Conservation (phyloP, 805 yeast genomes). For the Starmerella ratchasimensis region DNA sequence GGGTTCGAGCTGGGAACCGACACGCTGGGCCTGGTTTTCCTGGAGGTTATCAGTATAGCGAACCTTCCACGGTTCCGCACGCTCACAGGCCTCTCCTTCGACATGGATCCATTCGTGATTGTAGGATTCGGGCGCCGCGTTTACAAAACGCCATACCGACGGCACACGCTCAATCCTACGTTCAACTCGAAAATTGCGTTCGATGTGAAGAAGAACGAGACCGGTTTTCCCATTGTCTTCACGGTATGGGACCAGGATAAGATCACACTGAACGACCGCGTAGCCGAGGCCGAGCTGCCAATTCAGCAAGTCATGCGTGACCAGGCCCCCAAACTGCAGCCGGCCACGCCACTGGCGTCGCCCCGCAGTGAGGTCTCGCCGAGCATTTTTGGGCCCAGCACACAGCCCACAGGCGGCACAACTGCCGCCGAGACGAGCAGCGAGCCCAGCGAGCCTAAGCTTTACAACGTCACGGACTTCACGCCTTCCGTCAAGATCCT, state of each 20-base stretch:
- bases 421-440: too few species aligned
- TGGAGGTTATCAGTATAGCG: slow-evolving; percentile 60
- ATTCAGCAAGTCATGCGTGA: slow-evolving; percentile 34
- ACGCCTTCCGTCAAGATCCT: slow-evolving; percentile 11
- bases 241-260: slow-evolving; percentile 74
- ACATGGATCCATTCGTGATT: slow-evolving; percentile 94
- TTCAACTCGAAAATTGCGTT: slow-evolving; percentile 71
- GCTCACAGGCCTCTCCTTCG: slow-evolving; percentile 62
- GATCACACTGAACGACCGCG: slow-evolving; percentile 68
- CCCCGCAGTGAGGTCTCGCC: too few species aligned
- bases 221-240: slow-evolving; percentile 50
- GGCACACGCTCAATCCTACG: slow-evolving; percentile 70
- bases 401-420: too few species aligned
- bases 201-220: slow-evolving; percentile 57
- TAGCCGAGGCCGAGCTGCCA: slow-evolving; percentile 52
- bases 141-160: slow-evolving; percentile 69
- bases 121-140: slow-evolving; percentile 81
- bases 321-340: slow-evolving; percentile 26
- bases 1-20: slow-evolving; percentile 20
- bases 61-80: slow-evolving; percentile 69
- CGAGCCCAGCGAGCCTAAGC: too few species aligned
- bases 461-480: slow-evolving; percentile 22
- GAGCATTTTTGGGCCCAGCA: too few species aligned
- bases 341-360: too few species aligned
- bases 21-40: slow-evolving; percentile 52